Base-by-base conservation (phyloP, 2,329 filamentous ascomycete genomes). In the Aspergillus felis region DNA sequence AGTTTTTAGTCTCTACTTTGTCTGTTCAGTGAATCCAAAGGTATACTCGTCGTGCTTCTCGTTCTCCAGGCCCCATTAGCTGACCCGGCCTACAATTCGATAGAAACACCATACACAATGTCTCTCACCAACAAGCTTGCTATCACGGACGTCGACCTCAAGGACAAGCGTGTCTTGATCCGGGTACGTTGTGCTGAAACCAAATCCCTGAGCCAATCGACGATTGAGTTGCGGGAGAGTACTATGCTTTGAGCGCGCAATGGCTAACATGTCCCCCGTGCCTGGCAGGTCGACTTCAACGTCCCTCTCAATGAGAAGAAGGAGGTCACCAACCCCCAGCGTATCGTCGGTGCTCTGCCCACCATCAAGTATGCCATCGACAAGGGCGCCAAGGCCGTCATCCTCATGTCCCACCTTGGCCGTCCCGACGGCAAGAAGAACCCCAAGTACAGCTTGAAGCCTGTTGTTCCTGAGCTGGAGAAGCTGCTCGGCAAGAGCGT, bases 91-190 rank as follows among this genome's bases (percentile, higher is more conserved):
- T 12, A 6, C 44, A 24, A 12, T 4, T 14, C 22, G 53, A 57
- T 54, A 50, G 60, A 64, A 64, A 56, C 60, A 62, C 50, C 54
- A 50, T 53, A 55, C 58, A 74, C 55, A 59, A 99, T 99, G 94
- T 97, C 94, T 87, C 91, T 99, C 76, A 90, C 92, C 71, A 97
- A 87, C 86, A 99, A 99, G 86, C 90, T 99, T 71, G 90, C 92
- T 68, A 97, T 99, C 79, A 90, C 87, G 66, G 93, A 99, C 75
- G 88, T 96, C 72, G 92, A 99, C 80, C 84, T 99, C 79, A 96
- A 96, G 87, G 93, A 84, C 86, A 99, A 99, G 87, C 87, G 92
- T 71, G 94, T 97, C 78, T 85, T 99, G 71, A 97, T 99, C 77
- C 90, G 94, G 74, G 94, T 96, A 84, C 78, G 90, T 82, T 60